phyloP scores from a whole-genome alignment of 352 stramenopile species.

The Pythium dissotocum region DNA sequence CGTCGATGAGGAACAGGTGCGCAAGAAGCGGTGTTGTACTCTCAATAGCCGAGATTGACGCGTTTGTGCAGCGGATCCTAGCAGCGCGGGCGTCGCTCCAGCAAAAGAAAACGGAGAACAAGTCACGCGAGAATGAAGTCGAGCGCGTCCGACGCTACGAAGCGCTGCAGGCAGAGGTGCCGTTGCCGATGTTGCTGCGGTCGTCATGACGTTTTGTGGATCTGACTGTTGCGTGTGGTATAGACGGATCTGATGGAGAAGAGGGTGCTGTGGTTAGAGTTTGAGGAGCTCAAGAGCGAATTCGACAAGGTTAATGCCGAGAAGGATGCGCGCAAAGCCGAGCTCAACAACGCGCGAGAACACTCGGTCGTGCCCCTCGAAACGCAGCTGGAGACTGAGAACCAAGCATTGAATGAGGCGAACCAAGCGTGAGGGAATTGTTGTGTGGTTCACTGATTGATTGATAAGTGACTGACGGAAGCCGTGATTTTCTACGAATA shows the following conservation, averaged over 20 bases:
- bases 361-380: too few relatives aligned
- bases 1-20: constrained; percentile 63
- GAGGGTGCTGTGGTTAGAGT: constrained; percentile 59
- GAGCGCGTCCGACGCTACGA: constrained; percentile 84
- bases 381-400: too few relatives aligned
- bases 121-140: constrained; percentile 77
- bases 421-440: too few relatives aligned
- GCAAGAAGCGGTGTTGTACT: too few relatives aligned
- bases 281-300: constrained; percentile 65
- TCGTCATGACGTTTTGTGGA: too few relatives aligned
- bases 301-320: constrained; percentile 42
- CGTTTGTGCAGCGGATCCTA: constrained; percentile 54
- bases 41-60: too few relatives aligned
- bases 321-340: constrained; percentile 38
- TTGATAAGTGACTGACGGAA: too few relatives aligned
- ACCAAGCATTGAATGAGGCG: too few relatives aligned
- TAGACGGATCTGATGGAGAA: constrained; percentile 86
- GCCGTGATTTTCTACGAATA: too few relatives aligned
- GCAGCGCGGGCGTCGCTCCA: constrained; percentile 59
- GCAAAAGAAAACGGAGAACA: constrained; percentile 83
- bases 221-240: not conserved
- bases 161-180: constrained; percentile 72
- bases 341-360: too few relatives aligned
- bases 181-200: too few relatives aligned
- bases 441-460: too few relatives aligned